Percentiles rank a stretch among this genome's conserved stretches.
Conservation (phyloP, 139 green algal genomes). For the Chlamydomonas asymmetrica region DNA sequence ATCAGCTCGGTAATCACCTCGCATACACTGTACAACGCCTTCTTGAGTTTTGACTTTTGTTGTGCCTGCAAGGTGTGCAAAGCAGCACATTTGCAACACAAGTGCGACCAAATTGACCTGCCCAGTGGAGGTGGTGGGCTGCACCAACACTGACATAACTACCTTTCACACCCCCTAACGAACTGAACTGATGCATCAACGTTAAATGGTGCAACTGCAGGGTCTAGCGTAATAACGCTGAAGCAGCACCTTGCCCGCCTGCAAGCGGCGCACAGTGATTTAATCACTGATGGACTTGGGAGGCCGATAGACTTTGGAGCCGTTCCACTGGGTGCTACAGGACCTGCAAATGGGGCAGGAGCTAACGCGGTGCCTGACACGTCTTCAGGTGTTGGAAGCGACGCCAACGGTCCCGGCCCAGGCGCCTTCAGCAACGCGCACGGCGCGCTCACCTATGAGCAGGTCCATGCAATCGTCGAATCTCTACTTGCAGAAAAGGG, state of each 20-base stretch:
- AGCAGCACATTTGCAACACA: neutral
- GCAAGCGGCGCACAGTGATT: slow-evolving; percentile 13
- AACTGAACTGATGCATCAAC: no score
- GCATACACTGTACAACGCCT: neutral
- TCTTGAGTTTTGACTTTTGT: neutral
- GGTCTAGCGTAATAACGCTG: slow-evolving; percentile 22
- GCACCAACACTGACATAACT: neutral
- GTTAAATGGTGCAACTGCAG: slow-evolving; percentile 1
- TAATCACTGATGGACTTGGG: slow-evolving; percentile 22
- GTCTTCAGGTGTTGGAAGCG: neutral
- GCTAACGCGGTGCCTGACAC: neutral
- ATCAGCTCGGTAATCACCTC: neutral
- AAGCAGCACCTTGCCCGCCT: slow-evolving; percentile 44
- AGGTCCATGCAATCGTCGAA: slow-evolving; percentile 38
- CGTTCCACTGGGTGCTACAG: slow-evolving; percentile 9
- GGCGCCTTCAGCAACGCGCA: neutral
- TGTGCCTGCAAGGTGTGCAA: neutral
- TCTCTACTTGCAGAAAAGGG: slow-evolving; percentile 38
- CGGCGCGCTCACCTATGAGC: slow-evolving; percentile 40
- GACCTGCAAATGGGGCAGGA: neutral
- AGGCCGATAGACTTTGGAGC: slow-evolving; percentile 37
- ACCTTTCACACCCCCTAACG: neutral
- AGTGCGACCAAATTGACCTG: neutral
- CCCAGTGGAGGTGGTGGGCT: neutral
- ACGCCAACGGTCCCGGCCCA: neutral